A percentile compares a stretch with the other conserved stretches of the same genome.
Evolutionary conservation across 768 basidiomycete genomes (phyloP).

Genomic region (Naganishia antarctica): DNA sequence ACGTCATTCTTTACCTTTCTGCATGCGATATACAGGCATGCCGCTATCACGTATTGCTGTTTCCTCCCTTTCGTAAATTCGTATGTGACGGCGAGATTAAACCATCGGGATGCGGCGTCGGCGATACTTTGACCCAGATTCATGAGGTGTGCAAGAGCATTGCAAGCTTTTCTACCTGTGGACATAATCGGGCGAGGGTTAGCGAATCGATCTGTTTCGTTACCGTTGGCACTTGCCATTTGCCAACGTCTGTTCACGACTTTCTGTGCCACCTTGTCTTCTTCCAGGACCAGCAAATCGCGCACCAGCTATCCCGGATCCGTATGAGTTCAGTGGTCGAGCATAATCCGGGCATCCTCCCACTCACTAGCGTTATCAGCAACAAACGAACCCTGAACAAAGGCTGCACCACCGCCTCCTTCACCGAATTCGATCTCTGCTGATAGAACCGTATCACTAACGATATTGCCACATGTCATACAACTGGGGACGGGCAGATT

Average conservation of each 20-base stretch:
- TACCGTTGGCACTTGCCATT: slow-evolving; percentile 23
- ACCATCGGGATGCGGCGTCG: slow-evolving; percentile 75
- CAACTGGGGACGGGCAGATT: slow-evolving; percentile 51
- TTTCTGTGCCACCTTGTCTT: slow-evolving; percentile 19
- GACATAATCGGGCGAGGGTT: no score
- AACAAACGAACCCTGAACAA: slow-evolving; percentile 91
- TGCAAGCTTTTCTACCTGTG: slow-evolving; percentile 22
- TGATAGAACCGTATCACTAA: slow-evolving; percentile 89
- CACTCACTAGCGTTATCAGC: slow-evolving; percentile 81
- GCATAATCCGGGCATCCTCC: neutral
- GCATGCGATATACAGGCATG: slow-evolving; percentile 91
- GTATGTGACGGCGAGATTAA: slow-evolving; percentile 88
- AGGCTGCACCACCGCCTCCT: slow-evolving; percentile 80
- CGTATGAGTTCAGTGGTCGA: neutral
- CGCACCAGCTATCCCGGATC: neutral
- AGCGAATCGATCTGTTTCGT: no score
- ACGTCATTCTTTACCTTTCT: slow-evolving; percentile 86
- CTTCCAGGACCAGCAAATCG: neutral
- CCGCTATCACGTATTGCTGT: slow-evolving; percentile 87
- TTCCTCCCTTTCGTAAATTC: slow-evolving; percentile 90
- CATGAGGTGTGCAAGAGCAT: slow-evolving; percentile 50
- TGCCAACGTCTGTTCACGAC: slow-evolving; percentile 20
- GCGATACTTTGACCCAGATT: slow-evolving; percentile 73
- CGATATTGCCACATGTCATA: slow-evolving; percentile 76
- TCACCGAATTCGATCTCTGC: slow-evolving; percentile 95